A percentile compares a stretch with the other conserved stretches of the same genome.
phyloP scores from a whole-genome alignment of 768 basidiomycete species.

The Amanita fuliginea region DNA sequence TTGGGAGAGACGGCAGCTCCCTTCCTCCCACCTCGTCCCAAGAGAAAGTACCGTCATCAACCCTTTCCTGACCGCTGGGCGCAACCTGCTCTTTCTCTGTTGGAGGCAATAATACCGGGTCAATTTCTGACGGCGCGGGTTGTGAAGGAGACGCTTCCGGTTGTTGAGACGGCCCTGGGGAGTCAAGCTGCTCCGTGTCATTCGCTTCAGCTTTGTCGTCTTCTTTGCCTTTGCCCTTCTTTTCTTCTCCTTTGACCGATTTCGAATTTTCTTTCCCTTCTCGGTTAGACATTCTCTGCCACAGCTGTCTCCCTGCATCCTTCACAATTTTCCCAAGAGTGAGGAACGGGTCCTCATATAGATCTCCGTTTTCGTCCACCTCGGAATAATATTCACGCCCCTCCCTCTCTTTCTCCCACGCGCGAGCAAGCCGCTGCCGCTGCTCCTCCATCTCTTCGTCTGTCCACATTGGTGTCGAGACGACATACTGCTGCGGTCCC shows the following conservation, averaged over 20 bases:
- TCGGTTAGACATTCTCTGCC: slow-evolving; percentile 33
- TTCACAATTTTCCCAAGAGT: slow-evolving; percentile 41
- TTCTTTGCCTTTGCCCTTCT: slow-evolving; percentile 6
- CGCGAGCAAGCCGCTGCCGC: slow-evolving; percentile 12
- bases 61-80: not conserved
- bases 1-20: not conserved
- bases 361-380: slow-evolving; percentile 8
- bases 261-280: slow-evolving; percentile 19
- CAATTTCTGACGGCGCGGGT: not conserved
- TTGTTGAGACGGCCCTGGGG: not conserved
- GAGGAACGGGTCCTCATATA: slow-evolving; percentile 35
- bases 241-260: slow-evolving; percentile 10
- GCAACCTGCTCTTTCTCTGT: not conserved
- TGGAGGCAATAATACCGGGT: not conserved
- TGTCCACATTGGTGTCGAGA: slow-evolving; percentile 24
- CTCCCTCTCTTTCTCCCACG: slow-evolving; percentile 10
- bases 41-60: not conserved
- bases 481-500: not conserved
- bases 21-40: slow-evolving; percentile 4
- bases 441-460: slow-evolving; percentile 27
- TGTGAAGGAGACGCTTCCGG: not conserved
- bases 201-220: not conserved
- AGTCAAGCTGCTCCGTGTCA: slow-evolving; percentile 15
- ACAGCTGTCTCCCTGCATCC: slow-evolving; percentile 36
- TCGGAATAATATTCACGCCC: slow-evolving; percentile 10